These are phyloP conservation scores for Hyaloscypha hepaticicola DNA, from an alignment of 495 filamentous ascomycete genomes.

Conservation along the genomic window DNA sequence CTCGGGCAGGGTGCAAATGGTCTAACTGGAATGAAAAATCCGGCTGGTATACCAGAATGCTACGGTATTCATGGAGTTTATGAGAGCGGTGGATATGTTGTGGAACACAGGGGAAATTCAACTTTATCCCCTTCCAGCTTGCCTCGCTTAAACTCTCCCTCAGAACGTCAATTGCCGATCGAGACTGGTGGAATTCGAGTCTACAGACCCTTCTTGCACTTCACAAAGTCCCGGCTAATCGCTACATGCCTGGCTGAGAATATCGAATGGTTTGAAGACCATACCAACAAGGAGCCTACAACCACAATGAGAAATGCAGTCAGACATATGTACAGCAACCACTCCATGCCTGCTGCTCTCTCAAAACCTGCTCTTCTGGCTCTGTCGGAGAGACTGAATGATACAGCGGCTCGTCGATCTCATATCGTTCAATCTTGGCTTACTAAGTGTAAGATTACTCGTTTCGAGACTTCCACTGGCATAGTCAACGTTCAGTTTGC, in stretches of 20 bases:
- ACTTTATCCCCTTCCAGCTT: background rate
- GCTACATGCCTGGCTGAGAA: slow-evolving; percentile 66
- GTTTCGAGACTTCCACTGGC: slow-evolving; percentile 43
- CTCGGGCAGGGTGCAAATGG: slow-evolving; percentile 61
- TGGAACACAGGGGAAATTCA: background rate
- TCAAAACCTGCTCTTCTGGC: slow-evolving; percentile 61
- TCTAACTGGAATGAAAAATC: slow-evolving; percentile 63
- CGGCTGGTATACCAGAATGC: slow-evolving; percentile 77
- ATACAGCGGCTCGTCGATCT: slow-evolving; percentile 34
- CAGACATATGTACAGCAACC: slow-evolving; percentile 58
- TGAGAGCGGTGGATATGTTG: slow-evolving; percentile 50
- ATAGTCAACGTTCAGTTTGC: slow-evolving; percentile 44
- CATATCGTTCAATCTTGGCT: slow-evolving; percentile 31
- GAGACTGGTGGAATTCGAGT: slow-evolving; percentile 71
- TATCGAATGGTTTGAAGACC: slow-evolving; percentile 78
- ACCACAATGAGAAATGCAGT: slow-evolving; percentile 79
- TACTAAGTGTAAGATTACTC: slow-evolving; percentile 31
- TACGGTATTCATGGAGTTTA: slow-evolving; percentile 68
- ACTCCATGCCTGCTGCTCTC: slow-evolving; percentile 68
- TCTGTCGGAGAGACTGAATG: slow-evolving; percentile 43
- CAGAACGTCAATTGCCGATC: slow-evolving; percentile 2
- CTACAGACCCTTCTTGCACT: slow-evolving; percentile 71
- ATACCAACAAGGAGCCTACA: slow-evolving; percentile 78
- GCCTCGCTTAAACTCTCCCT: background rate
- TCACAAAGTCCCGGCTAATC: slow-evolving; percentile 68